Base-by-base conservation (phyloP, 139 green algal species). In the Coelastrella sp. region DNA sequence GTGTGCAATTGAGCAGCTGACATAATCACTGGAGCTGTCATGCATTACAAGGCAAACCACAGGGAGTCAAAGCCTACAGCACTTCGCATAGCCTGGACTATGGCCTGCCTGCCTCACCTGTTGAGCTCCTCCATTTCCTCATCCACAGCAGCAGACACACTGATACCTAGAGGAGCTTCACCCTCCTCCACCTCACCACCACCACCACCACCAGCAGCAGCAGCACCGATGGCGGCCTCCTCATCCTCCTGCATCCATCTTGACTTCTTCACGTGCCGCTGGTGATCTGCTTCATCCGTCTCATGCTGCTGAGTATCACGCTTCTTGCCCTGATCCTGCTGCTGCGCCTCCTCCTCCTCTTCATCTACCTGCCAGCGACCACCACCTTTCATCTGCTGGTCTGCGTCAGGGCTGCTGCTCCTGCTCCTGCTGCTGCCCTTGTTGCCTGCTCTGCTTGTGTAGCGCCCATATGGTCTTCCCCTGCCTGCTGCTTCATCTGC, bases 91-190 rank as follows among this genome's bases (percentile, higher is more conserved):
- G 15, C 24, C 68, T 27, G 15, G 35, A 15, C 4, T 70, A 20
- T 70, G 63, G 1, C 1, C 20, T 68, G 25, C 20, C 56, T 11
- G 24, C 20, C 84, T 9, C 84, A 89, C 84, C 84, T 89, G 72
- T 89, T 89, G 72, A 89, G 84, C 63, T 25, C 84, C n/a, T 89
- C 84, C 57, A 83, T 70, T 57, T 89, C 84, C 68, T 89, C 70
- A 59, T 80, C 84, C 8, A 73, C 27, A 61, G 83, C 83, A 58
- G 57, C 72, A 22, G 70, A 56, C 72, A 58, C 72, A 72, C 27
- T 74, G 7, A n/a, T 58, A 49, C 49, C 85, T 35, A 7, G 9
- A 74, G 85, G 24, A 20, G 73, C 74, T 12, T 90, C 73, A 5
- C 73, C 84, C 58, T 89, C 85, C 68, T 84, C 85, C 14, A 83